These are phyloP conservation scores for Gypsophila paniculata DNA, from an alignment of 179 eudicot species.

Conservation along the genomic window DNA sequence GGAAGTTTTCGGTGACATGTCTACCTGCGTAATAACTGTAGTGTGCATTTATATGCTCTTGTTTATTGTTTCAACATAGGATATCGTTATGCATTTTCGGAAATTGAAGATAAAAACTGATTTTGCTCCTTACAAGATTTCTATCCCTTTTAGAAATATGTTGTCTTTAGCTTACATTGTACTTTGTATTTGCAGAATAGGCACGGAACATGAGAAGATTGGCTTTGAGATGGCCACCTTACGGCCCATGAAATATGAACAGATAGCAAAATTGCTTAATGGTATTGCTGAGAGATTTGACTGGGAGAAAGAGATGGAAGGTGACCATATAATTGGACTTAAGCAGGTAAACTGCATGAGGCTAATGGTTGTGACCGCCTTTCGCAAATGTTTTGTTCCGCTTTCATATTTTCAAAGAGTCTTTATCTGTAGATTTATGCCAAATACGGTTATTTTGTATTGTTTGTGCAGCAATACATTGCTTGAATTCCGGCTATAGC, in stretches of 20 bases:
- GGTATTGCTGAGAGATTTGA: constrained; percentile 94
- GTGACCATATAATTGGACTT: constrained; percentile 85
- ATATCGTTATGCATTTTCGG: not conserved
- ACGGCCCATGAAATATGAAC: constrained; percentile 82
- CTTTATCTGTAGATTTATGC: not conserved
- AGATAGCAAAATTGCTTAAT: constrained; percentile 81
- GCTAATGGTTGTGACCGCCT: not conserved
- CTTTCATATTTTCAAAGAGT: not conserved
- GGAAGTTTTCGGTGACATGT: not conserved
- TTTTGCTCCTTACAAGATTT: not conserved
- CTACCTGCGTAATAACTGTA: not conserved
- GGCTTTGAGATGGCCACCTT: constrained; percentile 82
- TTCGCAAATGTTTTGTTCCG: too few species aligned
- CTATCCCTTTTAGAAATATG: not conserved
- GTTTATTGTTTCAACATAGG: not conserved
- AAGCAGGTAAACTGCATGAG: constrained; percentile 59
- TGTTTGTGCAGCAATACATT: not conserved
- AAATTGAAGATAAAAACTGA: not conserved
- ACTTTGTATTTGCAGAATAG: constrained; percentile 60
- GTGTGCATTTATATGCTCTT: not conserved
- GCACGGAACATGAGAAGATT: constrained; percentile 97
- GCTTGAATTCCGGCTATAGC: not conserved
- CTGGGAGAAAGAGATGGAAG: constrained; percentile 97
- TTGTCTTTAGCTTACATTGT: not conserved
- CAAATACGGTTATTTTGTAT: not conserved